Conservation (phyloP, 495 filamentous ascomycete genomes). For the Penicillium canariense region DNA sequence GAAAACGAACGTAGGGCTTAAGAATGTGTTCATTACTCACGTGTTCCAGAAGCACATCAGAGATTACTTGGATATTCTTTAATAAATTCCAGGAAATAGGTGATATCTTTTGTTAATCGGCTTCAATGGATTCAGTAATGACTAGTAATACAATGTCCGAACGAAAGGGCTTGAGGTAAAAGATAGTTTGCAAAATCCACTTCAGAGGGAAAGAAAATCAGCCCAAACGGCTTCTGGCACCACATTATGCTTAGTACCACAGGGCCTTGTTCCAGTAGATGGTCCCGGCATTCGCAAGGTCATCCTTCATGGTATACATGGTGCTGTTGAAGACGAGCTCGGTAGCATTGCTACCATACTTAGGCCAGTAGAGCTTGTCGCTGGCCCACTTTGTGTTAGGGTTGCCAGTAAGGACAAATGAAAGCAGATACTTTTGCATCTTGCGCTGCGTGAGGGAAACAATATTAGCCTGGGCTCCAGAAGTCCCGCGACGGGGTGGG, state of each 20-base stretch:
- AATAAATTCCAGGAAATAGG: no score
- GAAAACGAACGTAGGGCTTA: no score
- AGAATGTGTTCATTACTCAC: no score
- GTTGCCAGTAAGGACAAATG: slow-evolving; percentile 34
- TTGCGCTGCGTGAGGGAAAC: slow-evolving; percentile 10
- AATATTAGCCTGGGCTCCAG: background rate
- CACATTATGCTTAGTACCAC: slow-evolving; percentile 24
- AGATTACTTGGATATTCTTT: no score
- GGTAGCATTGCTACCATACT: slow-evolving; percentile 24
- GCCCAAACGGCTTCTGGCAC: background rate
- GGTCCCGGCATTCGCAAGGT: slow-evolving; percentile 29
- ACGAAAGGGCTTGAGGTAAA: no score
- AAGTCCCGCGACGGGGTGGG: no score
- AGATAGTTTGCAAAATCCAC: no score
- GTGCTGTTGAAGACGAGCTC: slow-evolving; percentile 31
- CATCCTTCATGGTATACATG: slow-evolving; percentile 28
- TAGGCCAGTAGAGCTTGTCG: slow-evolving; percentile 36
- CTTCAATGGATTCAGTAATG: no score
- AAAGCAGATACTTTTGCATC: slow-evolving; percentile 33
- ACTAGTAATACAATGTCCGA: no score
- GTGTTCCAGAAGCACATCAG: no score
- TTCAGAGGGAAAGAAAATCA: no score
- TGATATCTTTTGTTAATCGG: no score
- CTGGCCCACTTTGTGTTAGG: slow-evolving; percentile 32
- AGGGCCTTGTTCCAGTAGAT: slow-evolving; percentile 35